Base-by-base conservation (phyloP, 768 basidiomycete species). In the Amanita molliuscula region DNA sequence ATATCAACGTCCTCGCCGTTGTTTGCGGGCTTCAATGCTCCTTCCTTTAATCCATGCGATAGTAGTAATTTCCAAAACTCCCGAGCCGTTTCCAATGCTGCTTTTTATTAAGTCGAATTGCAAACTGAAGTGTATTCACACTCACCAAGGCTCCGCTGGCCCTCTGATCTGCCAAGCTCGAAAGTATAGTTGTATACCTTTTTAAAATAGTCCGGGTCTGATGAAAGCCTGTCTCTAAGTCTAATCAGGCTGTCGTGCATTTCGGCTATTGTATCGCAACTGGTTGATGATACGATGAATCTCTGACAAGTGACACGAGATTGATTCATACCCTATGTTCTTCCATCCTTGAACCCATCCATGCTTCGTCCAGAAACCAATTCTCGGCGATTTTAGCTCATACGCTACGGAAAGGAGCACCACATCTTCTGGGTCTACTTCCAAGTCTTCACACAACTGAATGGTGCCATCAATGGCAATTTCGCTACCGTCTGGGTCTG, bases 261-360 rank as follows among this genome's bases (percentile, higher is more conserved):
- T 13, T 62, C 67, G 0, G 73, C 62, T 54, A 87, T 70, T 7
- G 78, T 69, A 61, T 93, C 90, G 54, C 74, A 76, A 25, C 88
- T 90, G 55, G 16, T 20, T 3, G 33, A 4, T 21, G 21, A 9
- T 3, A 38, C 38, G 16, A 25, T 25, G 26, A 48, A 16, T 13
- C 11, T 15, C 6, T 23, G n/a, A 15, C 16, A 23, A 4, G 3
- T 13, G 16, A 40, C 18, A n/a, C 10, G 21, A 37, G 16, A 20
- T 18, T 26, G 13, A 9, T 21, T 4, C 25, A 16, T 57, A 87
- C 86, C 83, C 77, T 31, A 86, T 65, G 11, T 58, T 62, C 63
- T 81, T 85, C 89, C 90, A 91, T 1, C 89, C 90, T 0, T 88
- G 84, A 31, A 78, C 57, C 88, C 88, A 94, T 0, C 79, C 82